A percentile compares a stretch with the other conserved stretches of the same genome.
Conservation (phyloP, 2,329 filamentous ascomycete genomes). For the Fusarium staphyleae region DNA sequence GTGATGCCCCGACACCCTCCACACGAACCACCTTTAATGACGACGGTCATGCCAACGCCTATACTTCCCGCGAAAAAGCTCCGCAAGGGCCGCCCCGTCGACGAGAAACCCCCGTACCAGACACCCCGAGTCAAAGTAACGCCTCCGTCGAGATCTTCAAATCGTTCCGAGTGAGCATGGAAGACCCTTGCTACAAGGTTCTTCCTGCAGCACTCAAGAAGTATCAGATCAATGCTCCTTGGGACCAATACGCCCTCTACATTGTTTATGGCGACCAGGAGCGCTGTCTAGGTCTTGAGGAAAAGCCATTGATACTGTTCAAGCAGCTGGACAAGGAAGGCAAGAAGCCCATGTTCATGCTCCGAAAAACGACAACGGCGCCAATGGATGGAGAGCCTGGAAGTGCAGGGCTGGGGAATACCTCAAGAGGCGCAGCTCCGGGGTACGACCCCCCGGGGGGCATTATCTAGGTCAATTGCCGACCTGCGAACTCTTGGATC, state of each 20-base stretch:
- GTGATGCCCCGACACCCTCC: conserved; percentile 62
- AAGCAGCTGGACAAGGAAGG: conserved; percentile 97
- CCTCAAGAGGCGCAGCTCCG: conserved; percentile 53
- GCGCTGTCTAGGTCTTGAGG: conserved; percentile 87
- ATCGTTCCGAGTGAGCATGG: conserved; percentile 96
- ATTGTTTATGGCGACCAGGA: conserved; percentile 99
- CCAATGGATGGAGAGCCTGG: conserved; percentile 61
- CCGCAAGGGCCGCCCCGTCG: conserved; percentile 57
- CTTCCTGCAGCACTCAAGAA: conserved; percentile 94
- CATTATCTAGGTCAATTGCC: conserved; percentile 57
- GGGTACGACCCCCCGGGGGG: conserved; percentile 66
- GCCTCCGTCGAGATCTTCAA: conserved; percentile 95
- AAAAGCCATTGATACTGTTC: conserved; percentile 94
- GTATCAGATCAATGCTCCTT: conserved; percentile 97
- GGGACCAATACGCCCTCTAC: conserved; percentile 96
- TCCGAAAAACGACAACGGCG: conserved; percentile 71
- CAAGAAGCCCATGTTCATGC: conserved; percentile 99
- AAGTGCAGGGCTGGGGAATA: conserved; percentile 59
- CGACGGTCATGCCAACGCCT: conserved; percentile 49
- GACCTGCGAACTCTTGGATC: conserved; percentile 5
- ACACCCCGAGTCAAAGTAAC: conserved; percentile 64
- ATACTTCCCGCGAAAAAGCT: conserved; percentile 44
- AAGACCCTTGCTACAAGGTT: conserved; percentile 97
- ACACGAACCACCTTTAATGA: conserved; percentile 63
- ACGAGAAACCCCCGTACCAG: conserved; percentile 67